Conservation (phyloP, 371 early-diverging fungal genomes). For the Enterospora canceri region DNA sequence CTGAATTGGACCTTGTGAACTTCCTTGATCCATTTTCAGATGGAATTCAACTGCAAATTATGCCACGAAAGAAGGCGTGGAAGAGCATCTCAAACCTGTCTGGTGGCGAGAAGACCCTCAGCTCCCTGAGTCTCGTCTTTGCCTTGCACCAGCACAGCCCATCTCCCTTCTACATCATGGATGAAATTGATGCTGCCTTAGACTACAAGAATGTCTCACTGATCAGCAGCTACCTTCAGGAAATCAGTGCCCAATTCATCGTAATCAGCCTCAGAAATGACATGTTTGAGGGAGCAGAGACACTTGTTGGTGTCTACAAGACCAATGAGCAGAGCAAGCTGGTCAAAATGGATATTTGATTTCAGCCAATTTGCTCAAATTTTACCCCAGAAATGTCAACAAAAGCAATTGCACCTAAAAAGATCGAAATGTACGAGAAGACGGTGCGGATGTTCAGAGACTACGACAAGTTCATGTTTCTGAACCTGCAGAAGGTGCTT, state of each 20-base stretch:
- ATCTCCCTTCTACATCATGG: conserved; percentile 97
- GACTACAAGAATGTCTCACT: conserved; percentile 98
- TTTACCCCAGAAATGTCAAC: conserved; percentile 9
- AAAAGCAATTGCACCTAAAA: conserved; percentile 22
- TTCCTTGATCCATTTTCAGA: conserved; percentile 96
- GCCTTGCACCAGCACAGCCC: conserved; percentile 97
- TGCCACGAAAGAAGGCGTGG: conserved; percentile 99
- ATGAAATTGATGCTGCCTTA: conserved; percentile 98
- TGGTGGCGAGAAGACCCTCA: conserved; percentile 97
- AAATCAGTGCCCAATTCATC: conserved; percentile 91
- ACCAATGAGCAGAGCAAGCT: conserved; percentile 27
- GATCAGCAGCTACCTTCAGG: conserved; percentile 92
- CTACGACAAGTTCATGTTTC: conserved; percentile 67
- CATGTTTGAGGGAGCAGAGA: conserved; percentile 96
- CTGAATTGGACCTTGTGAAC: conserved; percentile 96
- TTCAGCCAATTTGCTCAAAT: neutral
- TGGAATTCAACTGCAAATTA: conserved; percentile 91
- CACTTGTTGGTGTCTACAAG: conserved; percentile 95
- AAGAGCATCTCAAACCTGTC: conserved; percentile 93
- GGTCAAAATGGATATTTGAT: neutral
- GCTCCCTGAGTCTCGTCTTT: conserved; percentile 91
- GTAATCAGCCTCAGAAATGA: conserved; percentile 94
- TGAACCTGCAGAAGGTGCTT: conserved; percentile 95
- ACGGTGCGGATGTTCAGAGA: conserved; percentile 43
- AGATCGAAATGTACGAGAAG: conserved; percentile 42